Evolutionary conservation across 2,329 filamentous ascomycete genomes (phyloP), one percentile per base, ranked within the genome.

Genomic region (Pezizomycotina sp.): DNA sequence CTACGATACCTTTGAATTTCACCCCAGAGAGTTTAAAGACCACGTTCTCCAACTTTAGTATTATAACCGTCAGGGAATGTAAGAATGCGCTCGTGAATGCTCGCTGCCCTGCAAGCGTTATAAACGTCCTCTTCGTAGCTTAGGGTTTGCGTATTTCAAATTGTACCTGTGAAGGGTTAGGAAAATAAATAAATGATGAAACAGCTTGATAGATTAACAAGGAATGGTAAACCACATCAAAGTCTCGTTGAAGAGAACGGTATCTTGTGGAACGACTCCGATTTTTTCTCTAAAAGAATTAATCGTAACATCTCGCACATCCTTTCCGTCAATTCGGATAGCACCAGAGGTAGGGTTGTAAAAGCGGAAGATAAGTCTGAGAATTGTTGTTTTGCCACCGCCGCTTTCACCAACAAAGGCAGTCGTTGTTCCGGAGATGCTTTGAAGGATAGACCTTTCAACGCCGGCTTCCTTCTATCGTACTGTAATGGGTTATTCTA

Each of bases 341-440:
- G 65, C 72, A 22, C 89, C 89, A 33, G 72, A 68, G 34, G 74
- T 66, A 36, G 76, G 71, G 54, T 93, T 91, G 63, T 95, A 98
- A 59, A 93, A 98, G 12, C 89, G 78, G 65, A 92, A 95, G 55
- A 98, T 74, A 31, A 95, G 69, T 32, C 89, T 77, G 63, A 98
- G 93, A 16, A 98, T 70, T 0, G 89, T 98, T 2, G 86, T 95
- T 58, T 98, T 98, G 48, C 89, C 89, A 41, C 89, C 89, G 28
- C 89, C 89, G 20, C 86, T 95, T 57, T 95, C 86, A 46, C 89
- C 89, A 12, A 98, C 89, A 47, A 98, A 75, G 1, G 89, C 89
- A 4, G 86, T 98, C 0, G 84, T 95, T 1, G 83, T 93, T 34
- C 89, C 2, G 89, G 84, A 12, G 64, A 62, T 56, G 84, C 93